A percentile compares a stretch with the other conserved stretches of the same genome.
These are phyloP conservation scores for Brasenia schreberi DNA, from an alignment of 164 flowering plant species.

Conservation along the genomic window DNA sequence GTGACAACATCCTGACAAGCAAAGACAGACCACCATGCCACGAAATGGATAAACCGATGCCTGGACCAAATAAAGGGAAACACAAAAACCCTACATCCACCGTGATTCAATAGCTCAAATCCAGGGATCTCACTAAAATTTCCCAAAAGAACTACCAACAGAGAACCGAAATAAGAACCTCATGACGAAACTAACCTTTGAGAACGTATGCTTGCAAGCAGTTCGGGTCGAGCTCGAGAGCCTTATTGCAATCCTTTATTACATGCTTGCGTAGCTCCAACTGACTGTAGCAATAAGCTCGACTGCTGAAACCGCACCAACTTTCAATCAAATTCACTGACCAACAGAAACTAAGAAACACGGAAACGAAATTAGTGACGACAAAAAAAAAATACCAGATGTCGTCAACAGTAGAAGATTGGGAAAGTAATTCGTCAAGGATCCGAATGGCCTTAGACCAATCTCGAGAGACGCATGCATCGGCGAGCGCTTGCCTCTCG, in stretches of 20 bases:
- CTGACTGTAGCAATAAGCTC: conserved; percentile 95
- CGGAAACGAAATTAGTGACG: not conserved
- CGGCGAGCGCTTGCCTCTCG: conserved; percentile 65
- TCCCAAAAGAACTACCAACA: not conserved
- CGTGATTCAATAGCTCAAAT: not conserved
- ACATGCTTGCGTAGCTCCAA: conserved; percentile 92
- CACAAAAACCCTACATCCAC: not conserved
- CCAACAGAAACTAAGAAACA: not conserved
- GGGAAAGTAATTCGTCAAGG: conserved; percentile 79
- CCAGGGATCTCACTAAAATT: not conserved
- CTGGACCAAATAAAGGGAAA: not conserved
- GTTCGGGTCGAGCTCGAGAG: conserved; percentile 64
- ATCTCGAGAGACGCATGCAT: conserved; percentile 51
- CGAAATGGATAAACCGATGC: not conserved
- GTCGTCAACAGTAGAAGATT: conserved; percentile 58
- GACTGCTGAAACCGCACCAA: conserved; percentile 42
- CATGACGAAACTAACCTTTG: conserved; percentile 39
- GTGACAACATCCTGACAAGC: not conserved
- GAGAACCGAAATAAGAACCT: not conserved
- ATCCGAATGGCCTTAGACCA: conserved; percentile 98
- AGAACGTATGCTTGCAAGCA: conserved; percentile 76
- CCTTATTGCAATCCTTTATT: conserved; percentile 84
- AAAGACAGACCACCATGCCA: not conserved
- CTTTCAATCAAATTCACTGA: not conserved
- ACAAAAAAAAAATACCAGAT: conserved; percentile 41